phyloP scores from a whole-genome alignment of 331 rosid species.

The Phaseolus coccineus region DNA sequence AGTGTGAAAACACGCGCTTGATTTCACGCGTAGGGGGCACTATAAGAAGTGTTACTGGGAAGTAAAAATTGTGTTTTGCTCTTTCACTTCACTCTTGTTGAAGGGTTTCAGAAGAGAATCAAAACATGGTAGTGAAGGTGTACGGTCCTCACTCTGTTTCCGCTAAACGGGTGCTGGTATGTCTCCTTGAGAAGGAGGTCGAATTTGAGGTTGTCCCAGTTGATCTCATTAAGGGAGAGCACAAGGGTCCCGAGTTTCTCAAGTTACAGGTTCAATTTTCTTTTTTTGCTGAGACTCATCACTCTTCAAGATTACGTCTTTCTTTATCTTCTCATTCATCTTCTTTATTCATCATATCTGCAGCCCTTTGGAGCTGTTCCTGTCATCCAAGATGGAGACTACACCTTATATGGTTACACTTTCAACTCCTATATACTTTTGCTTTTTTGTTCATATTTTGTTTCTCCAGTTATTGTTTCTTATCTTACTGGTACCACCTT shows the following conservation, averaged over 20 bases:
- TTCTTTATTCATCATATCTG: not conserved
- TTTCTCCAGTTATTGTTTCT: no score
- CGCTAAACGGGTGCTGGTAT: conserved; percentile 39
- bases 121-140: conserved; percentile 49
- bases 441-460: no score
- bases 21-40: not conserved
- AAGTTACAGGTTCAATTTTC: conserved; percentile 38
- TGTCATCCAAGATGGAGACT: conserved; percentile 59
- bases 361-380: conserved; percentile 62
- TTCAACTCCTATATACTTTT: not conserved
- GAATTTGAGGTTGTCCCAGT: conserved; percentile 49
- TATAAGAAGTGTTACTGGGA: not conserved
- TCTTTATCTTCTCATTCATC: not conserved
- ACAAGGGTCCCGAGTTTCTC: conserved; percentile 45
- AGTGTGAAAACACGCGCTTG: no score
- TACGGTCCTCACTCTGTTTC: conserved; percentile 49
- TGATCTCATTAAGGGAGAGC: conserved; percentile 40
- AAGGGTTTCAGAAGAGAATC: conserved; percentile 12
- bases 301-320: not conserved
- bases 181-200: conserved; percentile 41
- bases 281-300: not conserved
- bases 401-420: conserved; percentile 49
- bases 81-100: not conserved
- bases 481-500: not conserved
- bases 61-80: not conserved